Percentiles rank a stretch among this genome's conserved stretches.
phyloP scores from a whole-genome alignment of 1,284 basidiomycete genomes.

The Neonothopanus nambi region DNA sequence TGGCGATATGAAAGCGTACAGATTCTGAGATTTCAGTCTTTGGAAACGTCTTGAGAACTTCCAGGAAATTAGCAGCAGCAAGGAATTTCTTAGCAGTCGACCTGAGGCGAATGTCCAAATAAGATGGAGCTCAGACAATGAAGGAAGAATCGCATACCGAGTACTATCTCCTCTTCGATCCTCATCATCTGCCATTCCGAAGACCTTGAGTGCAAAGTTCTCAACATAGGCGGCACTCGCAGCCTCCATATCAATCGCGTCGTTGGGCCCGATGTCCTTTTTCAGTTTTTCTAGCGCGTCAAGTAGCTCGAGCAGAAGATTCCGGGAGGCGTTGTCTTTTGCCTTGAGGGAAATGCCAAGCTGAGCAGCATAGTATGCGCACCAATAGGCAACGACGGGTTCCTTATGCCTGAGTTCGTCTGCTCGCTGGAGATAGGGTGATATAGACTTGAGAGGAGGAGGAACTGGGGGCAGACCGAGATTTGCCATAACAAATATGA shows the following conservation, averaged over 20 bases:
- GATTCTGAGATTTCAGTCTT: constrained; percentile 51
- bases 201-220: constrained; percentile 91
- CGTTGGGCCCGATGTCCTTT: constrained; percentile 68
- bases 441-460: constrained; percentile 59
- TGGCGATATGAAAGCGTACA: constrained; percentile 29
- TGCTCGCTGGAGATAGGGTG: constrained; percentile 87
- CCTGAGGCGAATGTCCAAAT: constrained; percentile 37
- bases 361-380: constrained; percentile 91
- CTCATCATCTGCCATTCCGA: constrained; percentile 87
- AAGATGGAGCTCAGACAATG: constrained; percentile 3
- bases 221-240: constrained; percentile 89
- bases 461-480: constrained; percentile 61
- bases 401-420: constrained; percentile 83
- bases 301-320: constrained; percentile 75
- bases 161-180: constrained; percentile 79
- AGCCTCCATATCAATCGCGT: constrained; percentile 82
- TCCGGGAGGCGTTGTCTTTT: constrained; percentile 61
- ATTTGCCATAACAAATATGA: constrained; percentile 23
- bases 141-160: constrained; percentile 45
- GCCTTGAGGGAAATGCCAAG: constrained; percentile 75
- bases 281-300: constrained; percentile 84
- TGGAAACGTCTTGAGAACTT: constrained; percentile 79
- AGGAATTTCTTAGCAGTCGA: constrained; percentile 87
- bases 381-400: constrained; percentile 93
- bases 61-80: constrained; percentile 85